Base-by-base conservation (phyloP, 2,329 filamentous ascomycete genomes). In the Claviceps arundinis region DNA sequence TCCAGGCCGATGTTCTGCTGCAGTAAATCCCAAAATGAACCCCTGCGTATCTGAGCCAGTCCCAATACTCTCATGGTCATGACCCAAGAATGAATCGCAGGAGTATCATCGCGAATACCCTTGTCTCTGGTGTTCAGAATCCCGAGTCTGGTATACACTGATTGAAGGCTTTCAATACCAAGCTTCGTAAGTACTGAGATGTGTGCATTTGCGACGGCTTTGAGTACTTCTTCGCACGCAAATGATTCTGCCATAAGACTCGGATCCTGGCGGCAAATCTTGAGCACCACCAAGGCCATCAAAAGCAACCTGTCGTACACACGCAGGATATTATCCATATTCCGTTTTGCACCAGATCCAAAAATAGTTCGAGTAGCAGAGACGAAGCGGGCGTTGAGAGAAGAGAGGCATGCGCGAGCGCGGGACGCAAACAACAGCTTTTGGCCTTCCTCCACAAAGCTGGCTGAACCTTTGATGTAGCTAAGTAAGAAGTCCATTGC, bases 1-100 rank as follows among this genome's bases (percentile, higher is more conserved):
- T 68, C 57, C 16, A 61, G 59, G 3, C 71, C 59, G 54, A 81
- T 64, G 11, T 68, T 62, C 5, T 69, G 58, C 54, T 78, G 74
- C 1, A 72, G 60, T 37, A 82, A 56, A 51, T 82, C 78, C 82
- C 81, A 85, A 57, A 85, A 85, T 1, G 74, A 73, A 22, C 69
- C 66, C 49, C 73, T 70, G 2, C 74, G 73, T 43, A 82, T 75
- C 7, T 63, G 64, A 13, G 74, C 72, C 37, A 69, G 65, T 30
- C 76, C 72, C 4, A 84, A 61, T 0, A 75, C 65, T 47, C 76
- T 74, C 59, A 83, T 78, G 4, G 80, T 55, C 22, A 78, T 67
- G 2, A 81, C 73, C 82, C 82, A 86, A 9, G 75, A 73, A 52
- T 80, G 72, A 8, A 75, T 58, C 2, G 62, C 56, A 14, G 67